Evolutionary conservation across 345 rosid species (phyloP), one percentile per base, ranked within the genome.

Genomic region (Moricandia arvensis): DNA sequence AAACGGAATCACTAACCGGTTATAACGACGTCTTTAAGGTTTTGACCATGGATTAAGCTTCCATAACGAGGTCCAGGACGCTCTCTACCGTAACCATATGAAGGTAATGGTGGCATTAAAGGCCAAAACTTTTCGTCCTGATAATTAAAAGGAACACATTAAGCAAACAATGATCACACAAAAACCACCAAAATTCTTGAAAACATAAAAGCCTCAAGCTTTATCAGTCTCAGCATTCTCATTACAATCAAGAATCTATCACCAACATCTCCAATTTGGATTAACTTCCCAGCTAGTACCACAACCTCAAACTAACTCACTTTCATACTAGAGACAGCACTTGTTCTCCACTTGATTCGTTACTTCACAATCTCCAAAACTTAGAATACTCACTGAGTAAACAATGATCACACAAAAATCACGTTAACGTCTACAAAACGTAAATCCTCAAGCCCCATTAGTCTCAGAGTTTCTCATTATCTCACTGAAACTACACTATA

Each of bases 21-120:
- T 71, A 88, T 85, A 26, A 88, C 93, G 18, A 88, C 66, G 77
- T 86, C 89, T 83, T 62, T 86, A 78, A 88, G 90, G 76, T 88
- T 85, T 71, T 88, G 90, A 34, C 93, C 93, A 15, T 88, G 90
- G 68, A 88, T 85, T 67, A 88, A 83, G 69, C 93, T 88, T 60
- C 93, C 90, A 69, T 85, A 88, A n/a, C 93, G 88, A 77, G 93
- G 83, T 76, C 93, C 93, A 0, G 74, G 71, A 63, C 83, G 93
- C 83, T 86, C 89, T 70, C 93, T 86, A 63, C 93, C 93, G 26
- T 83, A 80, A 15, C 93, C 93, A 74, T 88, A 88, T 0, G 93
- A 88, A 69, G 93, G 90, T 73, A 88, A 76, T 17, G 93, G 89
- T 41, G 93, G 90, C 89, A 86, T 64, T 41, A 88, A 73, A 13